Evolutionary conservation across 2,329 filamentous ascomycete genomes (phyloP).

Genomic region (Plenodomus lindquistii): DNA sequence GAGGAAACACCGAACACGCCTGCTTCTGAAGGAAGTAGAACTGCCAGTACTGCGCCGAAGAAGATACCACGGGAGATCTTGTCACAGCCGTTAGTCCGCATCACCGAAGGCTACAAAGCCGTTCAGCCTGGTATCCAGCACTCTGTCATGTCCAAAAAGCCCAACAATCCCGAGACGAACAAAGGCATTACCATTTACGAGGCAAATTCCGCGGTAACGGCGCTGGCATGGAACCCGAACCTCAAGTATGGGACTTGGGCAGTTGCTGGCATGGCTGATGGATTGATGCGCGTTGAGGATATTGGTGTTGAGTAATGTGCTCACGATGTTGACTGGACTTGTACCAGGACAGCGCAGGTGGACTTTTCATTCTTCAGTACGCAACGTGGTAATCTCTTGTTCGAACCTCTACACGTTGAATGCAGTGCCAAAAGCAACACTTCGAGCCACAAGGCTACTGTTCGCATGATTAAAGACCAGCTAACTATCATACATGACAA

Average conservation of each 20-base stretch:
- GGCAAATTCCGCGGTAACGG: constrained; percentile 49
- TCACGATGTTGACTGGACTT: background rate
- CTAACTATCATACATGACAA: background rate
- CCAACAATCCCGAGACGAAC: constrained; percentile 26
- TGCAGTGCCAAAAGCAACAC: too few relatives aligned
- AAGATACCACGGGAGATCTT: constrained; percentile 16
- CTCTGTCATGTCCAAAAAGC: constrained; percentile 19
- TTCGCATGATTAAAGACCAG: background rate
- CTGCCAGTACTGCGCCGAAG: background rate
- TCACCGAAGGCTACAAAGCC: constrained; percentile 50
- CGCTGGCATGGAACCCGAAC: constrained; percentile 58
- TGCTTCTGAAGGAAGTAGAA: background rate
- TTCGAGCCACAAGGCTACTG: background rate
- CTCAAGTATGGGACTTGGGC: constrained; percentile 55
- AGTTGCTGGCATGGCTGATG: constrained; percentile 54
- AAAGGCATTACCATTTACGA: constrained; percentile 51
- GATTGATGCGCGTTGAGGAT: constrained; percentile 56
- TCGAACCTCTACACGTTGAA: too few relatives aligned
- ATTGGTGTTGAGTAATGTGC: constrained; percentile 35
- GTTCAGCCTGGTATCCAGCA: constrained; percentile 30
- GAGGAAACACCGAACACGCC: constrained; percentile 5
- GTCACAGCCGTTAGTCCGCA: constrained; percentile 35
- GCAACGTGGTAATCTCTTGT: background rate
- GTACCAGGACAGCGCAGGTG: too few relatives aligned
- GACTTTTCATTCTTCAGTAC: background rate